Percentiles rank a stretch among this genome's conserved stretches.
Evolutionary conservation across 73 alveolate genomes (phyloP).

Genomic region (Tetrahymena malaccensis): DNA sequence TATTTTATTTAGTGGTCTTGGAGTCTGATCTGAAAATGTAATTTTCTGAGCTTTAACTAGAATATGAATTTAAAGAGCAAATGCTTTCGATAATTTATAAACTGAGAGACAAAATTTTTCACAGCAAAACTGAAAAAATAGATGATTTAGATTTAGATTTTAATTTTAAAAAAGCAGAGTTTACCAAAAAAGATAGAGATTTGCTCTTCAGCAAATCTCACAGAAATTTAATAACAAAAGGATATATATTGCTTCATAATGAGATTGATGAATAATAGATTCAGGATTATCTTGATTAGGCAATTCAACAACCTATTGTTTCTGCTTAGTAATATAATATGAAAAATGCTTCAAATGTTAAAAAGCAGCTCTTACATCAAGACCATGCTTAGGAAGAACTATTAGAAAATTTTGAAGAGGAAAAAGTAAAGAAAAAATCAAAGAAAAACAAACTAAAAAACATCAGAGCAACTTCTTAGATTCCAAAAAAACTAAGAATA

Average conservation of each 20-base stretch:
- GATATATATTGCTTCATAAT: neutral
- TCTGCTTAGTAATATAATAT: neutral
- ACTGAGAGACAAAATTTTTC: neutral
- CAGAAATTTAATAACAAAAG: neutral
- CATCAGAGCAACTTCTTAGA: neutral
- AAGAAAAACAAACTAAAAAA: neutral
- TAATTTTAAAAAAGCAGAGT: neutral
- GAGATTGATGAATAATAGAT: neutral
- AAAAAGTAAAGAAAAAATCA: neutral
- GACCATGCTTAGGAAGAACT: neutral
- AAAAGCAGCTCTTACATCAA: neutral
- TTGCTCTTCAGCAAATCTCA: neutral
- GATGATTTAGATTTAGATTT: neutral
- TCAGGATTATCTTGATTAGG: neutral
- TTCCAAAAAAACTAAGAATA: neutral
- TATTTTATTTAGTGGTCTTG: neutral
- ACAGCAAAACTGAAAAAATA: neutral
- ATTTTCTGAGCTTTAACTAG: neutral
- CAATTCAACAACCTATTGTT: neutral
- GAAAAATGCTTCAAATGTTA: neutral
- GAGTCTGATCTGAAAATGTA: neutral
- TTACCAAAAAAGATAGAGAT: neutral
- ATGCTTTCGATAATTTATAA: neutral
- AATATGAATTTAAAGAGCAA: neutral
- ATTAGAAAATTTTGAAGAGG: neutral